Evolutionary conservation across 2,329 filamentous ascomycete genomes (phyloP).

Genomic region (Calonectria pseudoturangicola): DNA sequence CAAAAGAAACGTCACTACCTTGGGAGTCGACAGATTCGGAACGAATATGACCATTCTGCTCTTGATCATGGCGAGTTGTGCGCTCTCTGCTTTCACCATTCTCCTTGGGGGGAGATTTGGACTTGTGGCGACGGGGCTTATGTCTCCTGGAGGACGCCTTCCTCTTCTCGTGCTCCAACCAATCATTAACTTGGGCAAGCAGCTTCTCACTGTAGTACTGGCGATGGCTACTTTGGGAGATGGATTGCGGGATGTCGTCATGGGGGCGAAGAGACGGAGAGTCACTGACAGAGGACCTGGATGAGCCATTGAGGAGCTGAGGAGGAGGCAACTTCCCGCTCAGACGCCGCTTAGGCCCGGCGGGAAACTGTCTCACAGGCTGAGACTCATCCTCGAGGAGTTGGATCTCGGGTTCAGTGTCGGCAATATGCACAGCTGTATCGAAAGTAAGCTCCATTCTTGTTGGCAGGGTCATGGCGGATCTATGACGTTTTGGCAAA

Average conservation of each 20-base stretch:
- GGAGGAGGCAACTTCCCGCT: conserved; percentile 57
- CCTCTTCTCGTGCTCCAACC: conserved; percentile 87
- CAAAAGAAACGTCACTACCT: conserved; percentile 83
- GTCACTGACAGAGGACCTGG: conserved; percentile 67
- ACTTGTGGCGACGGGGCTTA: conserved; percentile 63
- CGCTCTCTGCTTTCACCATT: conserved; percentile 45
- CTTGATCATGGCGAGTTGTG: conserved; percentile 46
- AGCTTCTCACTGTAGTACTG: conserved; percentile 73
- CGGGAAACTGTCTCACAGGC: conserved; percentile 57
- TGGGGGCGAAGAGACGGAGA: conserved; percentile 54
- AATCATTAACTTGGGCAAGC: conserved; percentile 85
- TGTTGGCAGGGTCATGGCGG: conserved; percentile 11
- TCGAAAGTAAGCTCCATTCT: conserved; percentile 50
- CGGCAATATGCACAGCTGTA: conserved; percentile 74
- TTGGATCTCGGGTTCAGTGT: conserved; percentile 63
- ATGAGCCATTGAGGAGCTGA: conserved; percentile 61
- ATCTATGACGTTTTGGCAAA: conserved; percentile 30
- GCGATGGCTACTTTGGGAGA: conserved; percentile 57
- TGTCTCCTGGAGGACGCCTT: conserved; percentile 72
- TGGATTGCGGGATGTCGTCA: conserved; percentile 54
- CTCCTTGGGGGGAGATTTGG: conserved; percentile 60
- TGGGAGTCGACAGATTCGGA: conserved; percentile 78
- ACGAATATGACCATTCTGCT: conserved; percentile 57
- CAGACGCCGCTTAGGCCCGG: conserved; percentile 58
- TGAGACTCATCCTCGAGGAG: conserved; percentile 58